Evolutionary conservation across 148 eudicot genomes (phyloP).

Genomic region (Rhododendron simsii): DNA sequence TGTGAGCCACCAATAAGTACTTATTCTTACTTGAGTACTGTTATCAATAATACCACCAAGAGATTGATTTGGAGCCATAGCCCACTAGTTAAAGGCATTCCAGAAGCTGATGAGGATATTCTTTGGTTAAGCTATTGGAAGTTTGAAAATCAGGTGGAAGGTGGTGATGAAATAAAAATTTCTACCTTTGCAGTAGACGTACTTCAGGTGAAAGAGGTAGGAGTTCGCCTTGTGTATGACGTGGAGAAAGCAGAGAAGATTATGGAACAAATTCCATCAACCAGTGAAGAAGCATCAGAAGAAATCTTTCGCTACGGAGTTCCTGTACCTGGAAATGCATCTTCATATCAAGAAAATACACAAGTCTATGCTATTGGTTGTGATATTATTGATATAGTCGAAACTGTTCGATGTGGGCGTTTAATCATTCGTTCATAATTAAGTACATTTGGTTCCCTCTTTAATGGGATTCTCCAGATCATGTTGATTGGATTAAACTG

Average conservation of each 20-base stretch:
- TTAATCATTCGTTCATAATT: no score
- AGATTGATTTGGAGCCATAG: not conserved
- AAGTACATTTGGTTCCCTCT: no score
- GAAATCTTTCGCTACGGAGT: not conserved
- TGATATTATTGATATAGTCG: no score
- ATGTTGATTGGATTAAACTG: not conserved
- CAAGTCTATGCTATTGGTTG: not conserved
- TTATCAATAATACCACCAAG: not conserved
- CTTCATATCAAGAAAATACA: no score
- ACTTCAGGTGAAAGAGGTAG: not conserved
- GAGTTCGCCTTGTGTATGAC: not conserved
- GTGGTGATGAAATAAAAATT: slow-evolving; percentile 6
- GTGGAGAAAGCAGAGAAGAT: not conserved
- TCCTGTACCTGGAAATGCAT: not conserved
- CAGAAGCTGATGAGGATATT: not conserved
- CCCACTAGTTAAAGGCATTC: not conserved
- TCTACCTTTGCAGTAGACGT: not conserved
- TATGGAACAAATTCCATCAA: not conserved
- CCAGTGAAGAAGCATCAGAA: not conserved
- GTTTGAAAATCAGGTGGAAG: not conserved
- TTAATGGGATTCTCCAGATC: no score
- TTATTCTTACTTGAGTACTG: not conserved
- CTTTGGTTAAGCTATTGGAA: slow-evolving; percentile 7
- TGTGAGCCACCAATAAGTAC: no score
- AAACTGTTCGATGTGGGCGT: not conserved